Evolutionary conservation across 1,139 yeast genomes (phyloP), one percentile per base, ranked within the genome.

Genomic region (Debaryomycetaceae sp.): DNA sequence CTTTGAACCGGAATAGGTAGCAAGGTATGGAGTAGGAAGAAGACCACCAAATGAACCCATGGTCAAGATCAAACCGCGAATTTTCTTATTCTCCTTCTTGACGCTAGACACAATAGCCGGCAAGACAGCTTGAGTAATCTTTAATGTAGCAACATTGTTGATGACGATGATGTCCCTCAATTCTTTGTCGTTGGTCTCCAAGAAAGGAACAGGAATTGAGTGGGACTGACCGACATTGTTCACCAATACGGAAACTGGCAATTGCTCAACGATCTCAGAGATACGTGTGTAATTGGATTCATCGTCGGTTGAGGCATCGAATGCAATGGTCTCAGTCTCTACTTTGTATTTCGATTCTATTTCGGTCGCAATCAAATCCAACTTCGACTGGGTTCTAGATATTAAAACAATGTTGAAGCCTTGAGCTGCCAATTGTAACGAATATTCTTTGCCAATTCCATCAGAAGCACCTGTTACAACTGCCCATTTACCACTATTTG

Each of bases 31-130:
- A 14, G 97, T 86, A 45, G 99, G 99, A 43, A 88, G 75, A 53
- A 90, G 76, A 1, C 98, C 99, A 43, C 96, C 96, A 62, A 93
- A 93, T 1, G 98, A 91, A 35, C 99, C 97, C 97, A 93, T 89
- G 37, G 95, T 90, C 58, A 93, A 72, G 49, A 95, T 80, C 58
- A 93, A 78, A 36, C 96, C 96, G 50, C 80, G 76, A 27, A 69
- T 60, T 40, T 66, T 65, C 51, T 66, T 62, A 38, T 60, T 54
- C 51, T 71, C 62, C 37, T 66, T 52, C 27, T 58, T 55, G 34
- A 81, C 78, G 38, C 85, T 78, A n/a, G 72, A 64, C 42, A 77
- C 67, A 56, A 90, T 81, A 13, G 69, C 62, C 37, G 97, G 97
- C 5, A 84, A 75, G 36, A 90, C 80, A 23, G 79, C 66, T 62